Percentiles rank a stretch among this genome's conserved stretches.
phyloP scores from a whole-genome alignment of 2,329 filamentous ascomycete genomes.

The Curvularia spicifera region DNA sequence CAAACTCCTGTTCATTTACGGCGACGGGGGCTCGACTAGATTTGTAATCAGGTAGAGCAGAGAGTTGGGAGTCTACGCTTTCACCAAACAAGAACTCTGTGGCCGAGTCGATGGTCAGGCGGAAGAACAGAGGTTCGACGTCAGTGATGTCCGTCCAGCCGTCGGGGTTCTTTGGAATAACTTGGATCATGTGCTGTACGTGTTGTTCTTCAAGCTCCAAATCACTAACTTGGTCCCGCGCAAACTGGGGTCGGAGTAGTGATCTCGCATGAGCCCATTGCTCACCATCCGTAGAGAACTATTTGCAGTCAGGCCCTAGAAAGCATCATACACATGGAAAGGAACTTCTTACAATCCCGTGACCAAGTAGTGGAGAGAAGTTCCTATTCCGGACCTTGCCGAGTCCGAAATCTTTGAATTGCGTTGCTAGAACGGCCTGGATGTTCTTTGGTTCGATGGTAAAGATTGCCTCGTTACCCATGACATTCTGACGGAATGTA shows the following conservation, averaged over 20 bases:
- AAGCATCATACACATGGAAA: background rate
- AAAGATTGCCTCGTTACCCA: conserved; percentile 24
- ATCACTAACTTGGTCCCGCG: conserved; percentile 41
- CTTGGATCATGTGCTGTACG: conserved; percentile 44
- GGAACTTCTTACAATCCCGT: conserved; percentile 43
- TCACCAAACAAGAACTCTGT: conserved; percentile 50
- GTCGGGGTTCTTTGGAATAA: conserved; percentile 23
- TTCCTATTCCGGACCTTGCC: conserved; percentile 44
- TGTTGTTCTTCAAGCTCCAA: conserved; percentile 43
- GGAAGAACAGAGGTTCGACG: conserved; percentile 50
- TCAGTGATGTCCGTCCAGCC: conserved; percentile 41
- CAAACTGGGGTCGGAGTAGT: conserved; percentile 48
- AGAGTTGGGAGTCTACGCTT: conserved; percentile 40
- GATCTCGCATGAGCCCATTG: conserved; percentile 42
- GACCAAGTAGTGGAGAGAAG: conserved; percentile 51
- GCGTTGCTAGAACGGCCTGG: conserved; percentile 53
- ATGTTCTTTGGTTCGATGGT: conserved; percentile 56
- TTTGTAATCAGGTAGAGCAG: conserved; percentile 27
- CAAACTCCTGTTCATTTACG: conserved; percentile 32
- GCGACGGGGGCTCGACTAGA: conserved; percentile 18
- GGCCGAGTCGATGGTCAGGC: conserved; percentile 48
- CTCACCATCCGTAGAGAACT: conserved; percentile 42
- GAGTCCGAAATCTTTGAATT: conserved; percentile 56
- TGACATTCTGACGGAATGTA: conserved; percentile 34
- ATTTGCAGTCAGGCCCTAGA: conserved; percentile 1